Percentiles rank a stretch among this genome's conserved stretches.
Conservation (phyloP, 345 rosid species). For the Camelina neglecta region DNA sequence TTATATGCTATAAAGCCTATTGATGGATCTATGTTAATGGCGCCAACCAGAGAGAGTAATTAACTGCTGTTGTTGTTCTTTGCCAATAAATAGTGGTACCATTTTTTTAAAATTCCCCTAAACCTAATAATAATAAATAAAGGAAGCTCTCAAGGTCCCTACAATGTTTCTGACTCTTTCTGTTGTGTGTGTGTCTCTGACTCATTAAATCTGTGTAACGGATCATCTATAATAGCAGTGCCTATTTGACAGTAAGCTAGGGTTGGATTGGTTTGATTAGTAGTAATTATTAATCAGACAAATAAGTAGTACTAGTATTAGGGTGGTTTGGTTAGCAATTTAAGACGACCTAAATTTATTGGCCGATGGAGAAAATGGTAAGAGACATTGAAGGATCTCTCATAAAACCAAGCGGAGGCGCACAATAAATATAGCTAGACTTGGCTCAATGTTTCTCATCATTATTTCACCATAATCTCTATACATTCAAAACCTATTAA, state of each 20-base stretch:
- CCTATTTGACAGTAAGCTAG: conserved; percentile 9
- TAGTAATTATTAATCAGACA: neutral
- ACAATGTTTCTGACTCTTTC: neutral
- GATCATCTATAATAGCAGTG: neutral
- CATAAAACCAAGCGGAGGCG: conserved; percentile 50
- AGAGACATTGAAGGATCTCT: conserved; percentile 46
- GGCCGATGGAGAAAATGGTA: conserved; percentile 34
- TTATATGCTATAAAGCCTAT: conserved; percentile 7
- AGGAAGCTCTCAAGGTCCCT: neutral
- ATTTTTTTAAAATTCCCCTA: neutral
- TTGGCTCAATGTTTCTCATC: conserved; percentile 35
- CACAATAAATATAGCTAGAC: conserved; percentile 46
- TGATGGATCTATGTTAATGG: conserved; percentile 33
- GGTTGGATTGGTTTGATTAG: conserved; percentile 1
- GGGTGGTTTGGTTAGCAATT: conserved; percentile 19
- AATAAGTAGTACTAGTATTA: neutral
- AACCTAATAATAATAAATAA: neutral
- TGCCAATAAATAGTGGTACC: neutral
- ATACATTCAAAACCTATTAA: no score
- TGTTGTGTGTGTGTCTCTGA: neutral
- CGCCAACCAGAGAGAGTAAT: conserved; percentile 18
- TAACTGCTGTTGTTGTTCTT: neutral
- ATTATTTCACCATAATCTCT: neutral
- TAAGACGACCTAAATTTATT: neutral
- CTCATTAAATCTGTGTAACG: conserved; percentile 7